A percentile compares a stretch with the other conserved stretches of the same genome.
phyloP scores from a whole-genome alignment of 805 yeast genomes.

The Wickerhamomyces hampshirensis region DNA sequence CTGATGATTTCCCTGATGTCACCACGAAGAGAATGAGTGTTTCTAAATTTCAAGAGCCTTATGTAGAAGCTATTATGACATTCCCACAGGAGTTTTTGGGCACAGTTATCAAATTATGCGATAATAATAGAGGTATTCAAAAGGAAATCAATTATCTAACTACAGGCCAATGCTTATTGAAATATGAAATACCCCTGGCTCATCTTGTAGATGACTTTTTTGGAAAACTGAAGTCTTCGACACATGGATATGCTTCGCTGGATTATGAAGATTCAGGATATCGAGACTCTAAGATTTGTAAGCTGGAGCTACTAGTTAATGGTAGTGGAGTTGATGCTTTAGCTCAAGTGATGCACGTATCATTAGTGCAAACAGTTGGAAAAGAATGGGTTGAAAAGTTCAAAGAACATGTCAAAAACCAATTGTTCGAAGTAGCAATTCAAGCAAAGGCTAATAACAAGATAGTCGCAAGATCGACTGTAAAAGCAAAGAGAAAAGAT shows the following conservation, averaged over 20 bases:
- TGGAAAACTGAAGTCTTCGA: constrained; percentile 84
- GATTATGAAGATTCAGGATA: constrained; percentile 96
- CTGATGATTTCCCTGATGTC: constrained; percentile 83
- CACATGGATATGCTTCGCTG: constrained; percentile 89
- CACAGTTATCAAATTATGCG: constrained; percentile 79
- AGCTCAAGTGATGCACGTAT: constrained; percentile 82
- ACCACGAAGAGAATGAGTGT: constrained; percentile 34
- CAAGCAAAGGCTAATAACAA: constrained; percentile 83
- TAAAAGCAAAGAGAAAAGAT: constrained; percentile 89
- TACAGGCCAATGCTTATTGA: constrained; percentile 76
- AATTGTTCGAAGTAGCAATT: constrained; percentile 86
- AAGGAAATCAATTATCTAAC: constrained; percentile 70
- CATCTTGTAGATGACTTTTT: constrained; percentile 93
- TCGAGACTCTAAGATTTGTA: constrained; percentile 71
- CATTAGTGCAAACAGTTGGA: constrained; percentile 70
- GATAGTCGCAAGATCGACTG: constrained; percentile 86
- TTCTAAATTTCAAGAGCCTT: constrained; percentile 73
- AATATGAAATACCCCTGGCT: constrained; percentile 79
- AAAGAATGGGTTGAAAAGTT: constrained; percentile 79
- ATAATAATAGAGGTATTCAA: constrained; percentile 78
- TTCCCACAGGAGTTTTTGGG: constrained; percentile 90
- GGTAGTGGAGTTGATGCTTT: constrained; percentile 89
- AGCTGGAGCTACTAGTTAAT: constrained; percentile 83
- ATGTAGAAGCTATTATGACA: constrained; percentile 85
- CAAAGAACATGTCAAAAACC: constrained; percentile 73